These are phyloP conservation scores for Aspergillus leporis DNA, from an alignment of 495 filamentous ascomycete genomes.

Conservation along the genomic window DNA sequence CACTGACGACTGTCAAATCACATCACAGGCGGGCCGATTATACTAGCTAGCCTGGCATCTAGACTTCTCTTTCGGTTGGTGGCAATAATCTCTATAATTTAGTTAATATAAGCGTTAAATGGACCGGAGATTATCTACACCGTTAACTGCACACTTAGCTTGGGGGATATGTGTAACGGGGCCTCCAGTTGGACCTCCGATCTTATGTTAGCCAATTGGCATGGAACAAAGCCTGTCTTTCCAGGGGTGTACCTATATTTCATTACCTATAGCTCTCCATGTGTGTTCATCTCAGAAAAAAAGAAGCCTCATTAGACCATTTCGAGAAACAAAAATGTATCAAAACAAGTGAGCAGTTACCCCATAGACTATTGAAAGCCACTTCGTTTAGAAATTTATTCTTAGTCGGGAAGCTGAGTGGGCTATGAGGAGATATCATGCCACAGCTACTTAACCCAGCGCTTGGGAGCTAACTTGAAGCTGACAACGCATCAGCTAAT, in stretches of 20 bases:
- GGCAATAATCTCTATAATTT: neutral
- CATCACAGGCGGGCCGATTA: neutral
- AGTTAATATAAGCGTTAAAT: neutral
- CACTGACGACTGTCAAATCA: neutral
- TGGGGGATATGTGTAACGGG: neutral
- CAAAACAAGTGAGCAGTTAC: neutral
- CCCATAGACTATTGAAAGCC: conserved; percentile 2
- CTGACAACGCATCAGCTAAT: neutral
- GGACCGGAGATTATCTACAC: neutral
- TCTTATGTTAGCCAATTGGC: neutral
- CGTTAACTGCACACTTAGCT: neutral
- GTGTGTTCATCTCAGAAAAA: neutral
- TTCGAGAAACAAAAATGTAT: neutral
- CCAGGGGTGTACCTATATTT: neutral
- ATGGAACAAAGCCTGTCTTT: neutral
- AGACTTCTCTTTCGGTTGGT: neutral
- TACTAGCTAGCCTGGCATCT: neutral
- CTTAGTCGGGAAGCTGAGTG: neutral
- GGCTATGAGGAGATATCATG: neutral
- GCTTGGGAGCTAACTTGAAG: neutral
- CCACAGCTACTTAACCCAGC: neutral
- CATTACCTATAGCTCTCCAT: neutral
- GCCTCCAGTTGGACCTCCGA: neutral
- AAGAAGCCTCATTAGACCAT: neutral
- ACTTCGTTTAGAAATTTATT: neutral